Evolutionary conservation across 805 yeast species (phyloP).

Genomic region (Debaryomyces maramus): DNA sequence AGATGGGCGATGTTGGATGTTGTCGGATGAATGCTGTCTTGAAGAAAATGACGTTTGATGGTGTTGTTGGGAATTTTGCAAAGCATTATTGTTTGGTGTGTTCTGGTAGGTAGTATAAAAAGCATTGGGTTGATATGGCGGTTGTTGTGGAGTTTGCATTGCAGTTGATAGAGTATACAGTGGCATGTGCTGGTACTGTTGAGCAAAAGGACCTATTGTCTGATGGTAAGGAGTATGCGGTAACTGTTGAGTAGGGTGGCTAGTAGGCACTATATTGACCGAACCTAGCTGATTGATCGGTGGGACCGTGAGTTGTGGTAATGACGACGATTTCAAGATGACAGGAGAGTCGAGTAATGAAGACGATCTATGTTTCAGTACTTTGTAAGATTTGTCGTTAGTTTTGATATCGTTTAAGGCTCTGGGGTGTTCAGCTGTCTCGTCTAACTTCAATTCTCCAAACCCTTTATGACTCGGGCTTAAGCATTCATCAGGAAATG

Average conservation of each 20-base stretch:
- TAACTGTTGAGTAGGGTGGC: background rate
- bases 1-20: background rate
- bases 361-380: constrained; percentile 1
- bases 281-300: background rate
- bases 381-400: background rate
- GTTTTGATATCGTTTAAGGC: background rate
- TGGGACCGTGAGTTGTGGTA: background rate
- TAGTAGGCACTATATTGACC: background rate
- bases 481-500: constrained; percentile 62
- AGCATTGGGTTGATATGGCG: background rate
- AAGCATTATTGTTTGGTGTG: background rate
- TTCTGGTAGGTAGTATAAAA: background rate
- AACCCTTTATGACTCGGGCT: constrained; percentile 61
- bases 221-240: background rate
- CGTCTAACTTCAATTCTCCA: constrained; percentile 57
- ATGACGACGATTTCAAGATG: background rate
- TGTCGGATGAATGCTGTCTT: background rate
- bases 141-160: background rate
- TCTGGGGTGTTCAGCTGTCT: constrained; percentile 10
- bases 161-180: background rate
- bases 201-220: background rate
- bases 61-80: background rate
- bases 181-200: background rate
- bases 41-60: background rate
- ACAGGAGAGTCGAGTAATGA: background rate